Percentiles rank a stretch among this genome's conserved stretches.
Evolutionary conservation across 805 yeast species (phyloP).

Genomic region (Blastobotrys robertii): DNA sequence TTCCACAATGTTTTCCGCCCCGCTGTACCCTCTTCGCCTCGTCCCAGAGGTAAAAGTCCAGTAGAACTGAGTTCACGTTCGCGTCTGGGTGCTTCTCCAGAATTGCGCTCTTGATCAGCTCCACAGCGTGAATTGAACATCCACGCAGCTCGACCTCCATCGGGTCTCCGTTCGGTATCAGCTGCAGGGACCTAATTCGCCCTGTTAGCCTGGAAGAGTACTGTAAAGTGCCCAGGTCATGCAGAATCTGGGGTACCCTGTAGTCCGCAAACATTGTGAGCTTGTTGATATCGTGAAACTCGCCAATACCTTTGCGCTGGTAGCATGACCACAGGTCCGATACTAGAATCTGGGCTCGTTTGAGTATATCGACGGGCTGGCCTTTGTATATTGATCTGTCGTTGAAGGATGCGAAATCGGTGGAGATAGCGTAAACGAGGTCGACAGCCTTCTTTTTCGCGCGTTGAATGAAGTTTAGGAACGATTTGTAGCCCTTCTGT

Average conservation of each 20-base stretch:
- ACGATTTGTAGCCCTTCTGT: slow-evolving; percentile 8
- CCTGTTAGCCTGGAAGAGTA: slow-evolving; percentile 24
- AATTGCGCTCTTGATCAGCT: slow-evolving; percentile 24
- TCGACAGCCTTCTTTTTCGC: slow-evolving; percentile 25
- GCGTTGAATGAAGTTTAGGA: slow-evolving; percentile 19
- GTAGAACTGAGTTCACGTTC: slow-evolving; percentile 27
- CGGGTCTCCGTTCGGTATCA: slow-evolving; percentile 24
- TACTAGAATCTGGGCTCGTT: slow-evolving; percentile 36
- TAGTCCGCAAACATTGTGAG: slow-evolving; percentile 40
- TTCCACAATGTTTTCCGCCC: slow-evolving; percentile 6
- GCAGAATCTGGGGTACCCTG: slow-evolving; percentile 36
- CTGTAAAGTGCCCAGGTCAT: slow-evolving; percentile 27
- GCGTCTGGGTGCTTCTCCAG: slow-evolving; percentile 12
- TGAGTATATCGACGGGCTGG: slow-evolving; percentile 24
- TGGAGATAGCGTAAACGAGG: slow-evolving; percentile 24
- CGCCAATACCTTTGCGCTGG: slow-evolving; percentile 27
- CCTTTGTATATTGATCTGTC: slow-evolving; percentile 27
- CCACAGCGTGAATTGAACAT: slow-evolving; percentile 35
- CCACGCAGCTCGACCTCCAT: slow-evolving; percentile 34
- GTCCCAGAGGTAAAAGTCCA: slow-evolving; percentile 38
- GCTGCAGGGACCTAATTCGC: slow-evolving; percentile 15
- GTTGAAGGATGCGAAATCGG: slow-evolving; percentile 26
- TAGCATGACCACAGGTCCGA: slow-evolving; percentile 38
- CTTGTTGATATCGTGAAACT: slow-evolving; percentile 30
- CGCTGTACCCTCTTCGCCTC: slow-evolving; percentile 32